Base-by-base conservation (phyloP, 768 basidiomycete genomes). In the Tephrocybe sp. region DNA sequence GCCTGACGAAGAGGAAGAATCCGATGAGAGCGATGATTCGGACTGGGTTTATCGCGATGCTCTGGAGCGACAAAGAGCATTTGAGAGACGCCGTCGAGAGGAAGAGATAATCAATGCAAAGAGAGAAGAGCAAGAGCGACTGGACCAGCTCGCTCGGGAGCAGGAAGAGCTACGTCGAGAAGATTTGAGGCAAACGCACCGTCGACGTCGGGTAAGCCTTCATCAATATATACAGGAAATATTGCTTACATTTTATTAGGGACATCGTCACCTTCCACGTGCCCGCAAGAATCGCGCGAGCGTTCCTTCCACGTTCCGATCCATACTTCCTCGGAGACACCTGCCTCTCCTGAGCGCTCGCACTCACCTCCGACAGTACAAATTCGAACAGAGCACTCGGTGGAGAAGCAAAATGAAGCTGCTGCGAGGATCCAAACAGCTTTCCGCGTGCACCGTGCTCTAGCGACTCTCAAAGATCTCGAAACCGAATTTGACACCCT, bases 351-450 rank as follows among this genome's bases (percentile, higher is more conserved):
- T 28, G 49, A 53, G 12, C 38, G 50, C 9, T 32, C 37, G 34
- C 44, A 61, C 12, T 27, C 40, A 8, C 36, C 50, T 15, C 36
- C 49, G 7, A n/a, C 25, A 5, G 42, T 58, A 8, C 25, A 54
- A n/a, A 47, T 62, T 19, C n/a, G 45, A 13, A 43, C 58, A 1
- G 52, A 57, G 12, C 53, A 62, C 19, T 60, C 68, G 9, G 35
- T 53, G 8, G 69, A 74, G 49, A 57, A 56, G 3, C 70, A 70
- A 38, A 54, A 71, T 11, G 64, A 70, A 41, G 73, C 77, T 2
- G 80, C 80, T 2, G 64, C 66, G 24, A 72, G 60, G 41, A 80
- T 83, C 39, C 81, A 81, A 52, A 65, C 65, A 7, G 63, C 65
- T 38, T 78, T 71, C 63, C 80, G 79, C 44, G 58, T 71, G 16